Evolutionary conservation across 371 early-diverging fungal species (phyloP), one percentile per base, ranked within the genome.

Genomic region (Syncephalastrum racemosum): DNA sequence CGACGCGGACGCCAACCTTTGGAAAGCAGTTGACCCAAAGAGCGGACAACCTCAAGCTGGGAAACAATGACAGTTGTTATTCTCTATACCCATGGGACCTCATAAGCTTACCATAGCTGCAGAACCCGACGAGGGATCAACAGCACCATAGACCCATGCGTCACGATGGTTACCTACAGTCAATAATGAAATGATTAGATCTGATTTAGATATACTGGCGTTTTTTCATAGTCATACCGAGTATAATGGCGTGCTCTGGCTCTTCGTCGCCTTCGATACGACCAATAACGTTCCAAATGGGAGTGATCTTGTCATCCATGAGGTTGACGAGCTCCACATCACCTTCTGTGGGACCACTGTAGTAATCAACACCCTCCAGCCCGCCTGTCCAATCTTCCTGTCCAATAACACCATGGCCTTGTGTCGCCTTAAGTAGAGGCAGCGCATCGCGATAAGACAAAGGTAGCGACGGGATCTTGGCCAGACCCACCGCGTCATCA

Each of bases 41-140:
- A 52, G 15, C 74, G 69, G n/a, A 69, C 84, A 7, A 73, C 50
- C 50, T 85, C 85, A 19, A 84, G 53, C 66, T 66, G 51, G 18
- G 7, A 5, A 25, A 47, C n/a, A 18, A 4, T 13, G 40, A 18
- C 2, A 25, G 27, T 23, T 36, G 57, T 27, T 8, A 14, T 18
- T 24, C 10, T 44, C 22, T 18, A n/a, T 22, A 12, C 36, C 8
- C 23, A 15, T 31, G 20, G 18, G 19, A 3, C 15, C 1, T 19
- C 3, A 0, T 42, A 23, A 23, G 16, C 50, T 67, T 75, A 78
- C 75, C 76, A 88, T 59, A 36, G 75, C 64, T 6, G 87, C 79
- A 16, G 84, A 79, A 8, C 88, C 88, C 13, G 85, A 84, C 13
- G 76, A 79, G 15, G 88, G 85, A 39, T 86, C 88, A n/a, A 80